phyloP scores from a whole-genome alignment of 129 eudicot species.

The Flaveria sonorensis region DNA sequence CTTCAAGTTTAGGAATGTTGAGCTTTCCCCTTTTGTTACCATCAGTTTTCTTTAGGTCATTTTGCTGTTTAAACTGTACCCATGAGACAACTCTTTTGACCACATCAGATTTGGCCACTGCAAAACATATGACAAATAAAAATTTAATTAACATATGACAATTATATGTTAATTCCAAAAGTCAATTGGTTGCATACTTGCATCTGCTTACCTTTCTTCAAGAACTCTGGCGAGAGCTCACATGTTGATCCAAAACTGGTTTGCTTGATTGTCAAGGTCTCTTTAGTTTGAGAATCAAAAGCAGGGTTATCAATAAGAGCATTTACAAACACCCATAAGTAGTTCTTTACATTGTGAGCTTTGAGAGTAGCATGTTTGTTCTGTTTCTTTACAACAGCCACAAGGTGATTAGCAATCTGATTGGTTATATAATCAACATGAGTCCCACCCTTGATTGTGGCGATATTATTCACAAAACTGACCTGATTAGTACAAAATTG shows the following conservation, averaged over 20 bases:
- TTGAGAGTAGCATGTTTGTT: conserved; percentile 57
- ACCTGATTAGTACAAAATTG: conserved; percentile 55
- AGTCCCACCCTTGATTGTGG: conserved; percentile 94
- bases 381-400: conserved; percentile 56
- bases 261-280: conserved; percentile 77
- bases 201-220: conserved; percentile 67
- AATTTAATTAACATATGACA: background rate
- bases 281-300: conserved; percentile 97
- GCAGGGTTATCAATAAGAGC: conserved; percentile 98
- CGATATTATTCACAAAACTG: conserved; percentile 85
- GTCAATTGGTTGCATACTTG: background rate
- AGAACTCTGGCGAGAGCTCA: conserved; percentile 66
- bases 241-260: conserved; percentile 86
- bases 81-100: conserved; percentile 62
- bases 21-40: conserved; percentile 64
- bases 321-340: conserved; percentile 95
- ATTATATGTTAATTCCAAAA: background rate
- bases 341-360: conserved; percentile 73
- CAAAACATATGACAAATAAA: conserved; percentile 9
- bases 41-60: conserved; percentile 93
- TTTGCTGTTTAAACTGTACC: conserved; percentile 68
- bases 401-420: conserved; percentile 66
- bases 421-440: conserved; percentile 88
- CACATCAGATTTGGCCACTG: conserved; percentile 71
- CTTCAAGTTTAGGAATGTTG: conserved; percentile 67